A percentile compares a stretch with the other conserved stretches of the same genome.
phyloP scores from a whole-genome alignment of 768 basidiomycete genomes.

The Suillus americanus region DNA sequence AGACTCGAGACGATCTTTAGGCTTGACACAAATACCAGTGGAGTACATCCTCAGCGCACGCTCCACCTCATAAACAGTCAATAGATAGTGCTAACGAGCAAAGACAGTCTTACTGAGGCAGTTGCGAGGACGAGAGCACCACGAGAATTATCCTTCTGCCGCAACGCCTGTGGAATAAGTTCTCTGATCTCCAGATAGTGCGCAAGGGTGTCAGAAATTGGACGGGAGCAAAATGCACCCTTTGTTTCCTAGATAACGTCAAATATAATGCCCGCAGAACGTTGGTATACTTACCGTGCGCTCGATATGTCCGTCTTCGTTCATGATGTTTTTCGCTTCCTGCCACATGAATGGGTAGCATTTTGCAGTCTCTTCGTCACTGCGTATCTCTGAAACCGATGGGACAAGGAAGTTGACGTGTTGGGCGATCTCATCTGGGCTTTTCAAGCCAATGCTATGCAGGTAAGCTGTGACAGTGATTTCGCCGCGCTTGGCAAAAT shows the following conservation, averaged over 20 bases:
- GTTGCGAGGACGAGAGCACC: not conserved
- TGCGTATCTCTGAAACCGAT: not conserved
- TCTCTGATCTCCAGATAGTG: not conserved
- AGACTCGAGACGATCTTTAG: not conserved
- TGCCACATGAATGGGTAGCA: not conserved
- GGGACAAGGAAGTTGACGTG: not conserved
- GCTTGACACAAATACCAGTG: not conserved
- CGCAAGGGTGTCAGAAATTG: not conserved
- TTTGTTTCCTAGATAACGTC: not conserved
- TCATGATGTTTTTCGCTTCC: not conserved
- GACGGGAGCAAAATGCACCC: not conserved
- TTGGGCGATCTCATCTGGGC: not conserved
- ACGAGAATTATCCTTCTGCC: not conserved
- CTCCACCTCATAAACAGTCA: not conserved
- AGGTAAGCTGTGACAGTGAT: not conserved
- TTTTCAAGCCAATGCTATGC: not conserved
- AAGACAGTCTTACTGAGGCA: not conserved
- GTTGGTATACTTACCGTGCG: not conserved
- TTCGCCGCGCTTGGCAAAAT: not conserved
- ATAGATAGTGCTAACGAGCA: not conserved
- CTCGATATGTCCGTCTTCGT: not conserved
- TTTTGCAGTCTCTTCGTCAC: not conserved
- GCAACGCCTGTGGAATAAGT: not conserved
- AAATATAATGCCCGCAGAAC: not conserved
- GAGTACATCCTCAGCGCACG: not conserved